Base-by-base conservation (phyloP, 2,329 filamentous ascomycete genomes). In the Fusarium continuum region DNA sequence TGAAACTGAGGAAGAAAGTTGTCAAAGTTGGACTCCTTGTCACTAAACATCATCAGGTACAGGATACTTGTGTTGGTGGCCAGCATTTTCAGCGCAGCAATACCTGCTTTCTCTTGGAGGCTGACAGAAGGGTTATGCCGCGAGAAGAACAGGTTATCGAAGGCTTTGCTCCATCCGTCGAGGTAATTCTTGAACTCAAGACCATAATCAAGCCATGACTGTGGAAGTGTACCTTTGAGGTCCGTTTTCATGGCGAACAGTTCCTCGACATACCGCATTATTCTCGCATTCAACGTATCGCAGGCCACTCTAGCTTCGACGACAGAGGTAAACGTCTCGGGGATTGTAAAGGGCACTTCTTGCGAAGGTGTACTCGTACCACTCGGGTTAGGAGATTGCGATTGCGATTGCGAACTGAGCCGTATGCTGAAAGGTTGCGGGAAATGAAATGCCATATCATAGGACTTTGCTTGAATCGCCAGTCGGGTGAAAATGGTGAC, bases 401-500 rank as follows among this genome's bases (percentile, higher is more conserved):
- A 76, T 70, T 39, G 76, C 69, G 55, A 68, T 62, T 61, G 64
- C 2, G 61, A 53, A 23, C 44, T 68, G 58, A 58, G 81, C 6
- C 80, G 80, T 57, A 88, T 84, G 7, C 88, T 85, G 52, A 82
- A 87, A 1, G 86, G 85, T 25, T 85, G 79, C 2, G 86, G 86
- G 56, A 88, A 88, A 70, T 89, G 86, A 68, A 88, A 89, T 26
- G 86, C 86, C 85, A 88, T 85, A 67, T 88, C 86, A 70, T 89
- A 89, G 1, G 85, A 88, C 69, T 88, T 89, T 36, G 86, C 86
- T 71, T 88, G 86, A 36, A 88, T 86, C 3, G 85, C 85, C 3
- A 88, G 77, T 5, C 86, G 81, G 2, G 83, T 87, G 65, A 88
- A 88, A 77, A 88, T 88, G 44, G 85, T 83, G 6, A 85, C 78